phyloP scores from a whole-genome alignment of 495 filamentous ascomycete genomes.

The Pyrenopolyporus hunteri region DNA sequence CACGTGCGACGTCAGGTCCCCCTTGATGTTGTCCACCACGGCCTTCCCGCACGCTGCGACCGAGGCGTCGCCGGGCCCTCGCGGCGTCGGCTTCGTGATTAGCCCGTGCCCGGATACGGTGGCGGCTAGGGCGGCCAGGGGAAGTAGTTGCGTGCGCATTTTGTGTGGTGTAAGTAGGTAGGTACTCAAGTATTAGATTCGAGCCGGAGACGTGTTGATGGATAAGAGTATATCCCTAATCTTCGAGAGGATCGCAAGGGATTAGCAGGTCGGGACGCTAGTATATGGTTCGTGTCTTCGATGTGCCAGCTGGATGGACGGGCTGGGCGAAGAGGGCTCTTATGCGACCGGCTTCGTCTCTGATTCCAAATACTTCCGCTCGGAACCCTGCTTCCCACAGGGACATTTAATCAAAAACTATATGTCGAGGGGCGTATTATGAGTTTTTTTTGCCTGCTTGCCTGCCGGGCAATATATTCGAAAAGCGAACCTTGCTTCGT shows the following conservation, averaged over 20 bases:
- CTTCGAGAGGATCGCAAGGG: too few relatives aligned
- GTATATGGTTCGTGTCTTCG: slow-evolving; percentile 9
- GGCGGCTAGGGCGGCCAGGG: slow-evolving; percentile 57
- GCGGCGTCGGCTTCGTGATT: slow-evolving; percentile 62
- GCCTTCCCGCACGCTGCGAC: slow-evolving; percentile 65
- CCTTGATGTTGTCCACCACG: slow-evolving; percentile 63
- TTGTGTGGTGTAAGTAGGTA: slow-evolving; percentile 12
- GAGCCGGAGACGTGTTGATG: background rate
- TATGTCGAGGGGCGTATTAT: slow-evolving; percentile 12
- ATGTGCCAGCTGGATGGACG: slow-evolving; percentile 14
- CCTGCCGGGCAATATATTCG: slow-evolving; percentile 30
- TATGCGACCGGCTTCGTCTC: slow-evolving; percentile 13
- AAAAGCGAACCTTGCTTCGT: slow-evolving; percentile 16
- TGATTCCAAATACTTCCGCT: slow-evolving; percentile 31
- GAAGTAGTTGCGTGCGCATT: slow-evolving; percentile 39
- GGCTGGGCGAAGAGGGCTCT: too few relatives aligned
- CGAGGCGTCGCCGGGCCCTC: slow-evolving; percentile 66
- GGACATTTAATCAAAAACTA: slow-evolving; percentile 25
- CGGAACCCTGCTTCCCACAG: slow-evolving; percentile 15
- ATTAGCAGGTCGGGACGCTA: background rate
- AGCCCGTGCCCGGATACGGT: slow-evolving; percentile 67
- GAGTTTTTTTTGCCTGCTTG: slow-evolving; percentile 7
- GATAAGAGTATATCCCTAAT: background rate
- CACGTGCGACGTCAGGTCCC: slow-evolving; percentile 71
- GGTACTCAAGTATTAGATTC: too few relatives aligned